These are phyloP conservation scores for Penicillium nordicum DNA, from an alignment of 2,329 filamentous ascomycete species.

Conservation along the genomic window DNA sequence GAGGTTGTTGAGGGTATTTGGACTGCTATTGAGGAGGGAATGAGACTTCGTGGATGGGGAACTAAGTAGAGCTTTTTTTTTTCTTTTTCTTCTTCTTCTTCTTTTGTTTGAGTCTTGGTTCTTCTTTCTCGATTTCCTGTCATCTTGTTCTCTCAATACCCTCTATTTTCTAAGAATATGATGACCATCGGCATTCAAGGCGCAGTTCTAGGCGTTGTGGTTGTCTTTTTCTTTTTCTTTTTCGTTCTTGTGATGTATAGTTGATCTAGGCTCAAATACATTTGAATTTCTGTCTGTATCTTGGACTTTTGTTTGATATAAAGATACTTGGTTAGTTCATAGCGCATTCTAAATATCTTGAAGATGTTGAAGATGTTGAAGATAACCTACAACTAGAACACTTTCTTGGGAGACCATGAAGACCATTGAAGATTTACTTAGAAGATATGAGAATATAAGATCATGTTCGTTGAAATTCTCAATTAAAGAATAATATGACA, in stretches of 20 bases:
- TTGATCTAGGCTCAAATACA: neutral
- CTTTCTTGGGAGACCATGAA: too few relatives aligned
- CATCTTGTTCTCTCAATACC: conserved; percentile 8
- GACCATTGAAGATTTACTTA: neutral
- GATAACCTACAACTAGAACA: neutral
- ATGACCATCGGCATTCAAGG: conserved; percentile 9
- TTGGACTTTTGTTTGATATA: neutral
- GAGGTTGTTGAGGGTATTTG: conserved; percentile 93
- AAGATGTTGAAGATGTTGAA: too few relatives aligned
- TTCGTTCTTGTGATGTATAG: neutral
- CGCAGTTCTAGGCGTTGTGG: conserved; percentile 12
- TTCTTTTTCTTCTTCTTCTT: neutral
- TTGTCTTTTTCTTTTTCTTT: neutral
- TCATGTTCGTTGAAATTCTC: conserved; percentile 21
- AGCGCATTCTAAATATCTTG: too few relatives aligned
- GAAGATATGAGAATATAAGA: conserved; percentile 3
- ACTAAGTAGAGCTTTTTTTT: conserved; percentile 22
- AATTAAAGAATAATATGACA: conserved; percentile 19
- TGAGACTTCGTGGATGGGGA: conserved; percentile 78
- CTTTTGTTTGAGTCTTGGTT: neutral
- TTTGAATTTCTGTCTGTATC: neutral
- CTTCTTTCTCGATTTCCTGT: neutral
- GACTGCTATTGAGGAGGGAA: conserved; percentile 81
- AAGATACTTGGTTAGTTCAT: too few relatives aligned
- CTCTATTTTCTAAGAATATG: conserved; percentile 1